Evolutionary conservation across 2,329 filamentous ascomycete species (phyloP).

Genomic region (Trichoderma sp.): DNA sequence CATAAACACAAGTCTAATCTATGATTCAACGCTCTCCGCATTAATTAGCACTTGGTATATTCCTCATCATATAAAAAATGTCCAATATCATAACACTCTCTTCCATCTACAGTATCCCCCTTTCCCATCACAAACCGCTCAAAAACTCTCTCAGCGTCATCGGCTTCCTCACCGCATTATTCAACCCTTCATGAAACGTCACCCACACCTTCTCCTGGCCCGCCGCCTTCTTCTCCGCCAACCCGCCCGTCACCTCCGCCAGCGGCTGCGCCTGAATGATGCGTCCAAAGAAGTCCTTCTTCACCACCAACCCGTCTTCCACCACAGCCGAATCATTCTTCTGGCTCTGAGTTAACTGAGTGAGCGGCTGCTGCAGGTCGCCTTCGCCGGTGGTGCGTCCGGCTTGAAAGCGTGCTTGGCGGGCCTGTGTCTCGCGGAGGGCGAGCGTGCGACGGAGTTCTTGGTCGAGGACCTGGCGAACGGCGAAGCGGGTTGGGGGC

Average conservation of each 20-base stretch:
- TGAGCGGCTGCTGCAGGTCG: neutral
- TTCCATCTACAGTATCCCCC: neutral
- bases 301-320: slow-evolving; percentile 43
- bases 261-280: slow-evolving; percentile 53
- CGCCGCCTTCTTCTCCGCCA: slow-evolving; percentile 36
- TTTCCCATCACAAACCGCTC: slow-evolving; percentile 54
- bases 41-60: neutral
- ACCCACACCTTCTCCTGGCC: slow-evolving; percentile 74
- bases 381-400: slow-evolving; percentile 39
- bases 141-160: slow-evolving; percentile 80
- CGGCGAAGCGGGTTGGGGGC: slow-evolving; percentile 82
- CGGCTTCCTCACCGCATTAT: slow-evolving; percentile 88
- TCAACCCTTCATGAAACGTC: slow-evolving; percentile 85
- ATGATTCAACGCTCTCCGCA: no score
- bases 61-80: neutral
- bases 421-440: slow-evolving; percentile 64
- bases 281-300: slow-evolving; percentile 85
- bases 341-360: neutral
- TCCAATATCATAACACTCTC: neutral
- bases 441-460: slow-evolving; percentile 76
- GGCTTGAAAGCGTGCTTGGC: slow-evolving; percentile 65
- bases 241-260: slow-evolving; percentile 45
- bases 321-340: slow-evolving; percentile 39
- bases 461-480: slow-evolving; percentile 90
- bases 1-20: neutral